These are phyloP conservation scores for Vicia sativa DNA, from an alignment of 306 rosid species.

Conservation along the genomic window DNA sequence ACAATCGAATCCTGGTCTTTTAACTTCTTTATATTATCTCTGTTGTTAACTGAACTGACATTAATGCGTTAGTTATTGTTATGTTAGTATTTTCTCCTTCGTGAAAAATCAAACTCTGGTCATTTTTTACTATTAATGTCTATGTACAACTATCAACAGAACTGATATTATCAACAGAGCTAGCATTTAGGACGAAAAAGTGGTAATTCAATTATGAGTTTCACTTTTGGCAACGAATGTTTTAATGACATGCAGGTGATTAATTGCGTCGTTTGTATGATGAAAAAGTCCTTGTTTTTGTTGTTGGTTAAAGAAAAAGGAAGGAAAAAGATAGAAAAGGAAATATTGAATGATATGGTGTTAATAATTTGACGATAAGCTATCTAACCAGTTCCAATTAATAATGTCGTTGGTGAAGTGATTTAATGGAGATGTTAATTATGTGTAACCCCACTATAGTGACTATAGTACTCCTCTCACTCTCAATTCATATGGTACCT, in stretches of 20 bases:
- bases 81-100: too few relatives aligned
- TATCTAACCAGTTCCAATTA: background rate
- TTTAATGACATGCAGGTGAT: conserved; percentile 5
- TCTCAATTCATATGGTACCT: background rate
- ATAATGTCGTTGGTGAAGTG: background rate
- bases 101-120: too few relatives aligned
- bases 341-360: conserved; percentile 29
- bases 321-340: conserved; percentile 2
- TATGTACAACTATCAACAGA: too few relatives aligned
- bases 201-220: background rate
- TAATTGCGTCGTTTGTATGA: background rate
- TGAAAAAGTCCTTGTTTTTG: background rate
- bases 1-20: too few relatives aligned
- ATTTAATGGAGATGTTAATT: conserved; percentile 16
- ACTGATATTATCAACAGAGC: too few relatives aligned
- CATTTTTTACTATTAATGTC: too few relatives aligned
- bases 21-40: too few relatives aligned
- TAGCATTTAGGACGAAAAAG: background rate
- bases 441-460: background rate
- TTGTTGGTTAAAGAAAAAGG: background rate
- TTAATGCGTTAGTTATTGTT: too few relatives aligned
- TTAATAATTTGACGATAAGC: conserved; percentile 11
- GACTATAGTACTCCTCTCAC: background rate
- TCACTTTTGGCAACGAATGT: background rate
- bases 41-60: too few relatives aligned